phyloP scores from a whole-genome alignment of 495 filamentous ascomycete genomes.

The Talaromyces thailandensis region DNA sequence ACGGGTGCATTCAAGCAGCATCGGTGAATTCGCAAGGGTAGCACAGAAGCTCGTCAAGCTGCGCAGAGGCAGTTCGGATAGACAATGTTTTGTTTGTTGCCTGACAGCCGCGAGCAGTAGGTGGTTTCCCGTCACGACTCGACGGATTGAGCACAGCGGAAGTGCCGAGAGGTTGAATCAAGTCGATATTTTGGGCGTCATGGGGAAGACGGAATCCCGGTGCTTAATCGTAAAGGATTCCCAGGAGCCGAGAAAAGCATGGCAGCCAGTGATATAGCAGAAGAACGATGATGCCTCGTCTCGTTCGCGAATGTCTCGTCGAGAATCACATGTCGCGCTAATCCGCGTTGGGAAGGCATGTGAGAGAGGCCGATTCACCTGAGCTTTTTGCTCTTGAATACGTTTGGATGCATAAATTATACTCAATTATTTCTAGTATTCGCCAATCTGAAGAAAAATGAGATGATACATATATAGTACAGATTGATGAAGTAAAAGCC shows the following conservation, averaged over 20 bases:
- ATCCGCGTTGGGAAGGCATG: not conserved
- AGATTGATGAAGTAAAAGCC: not conserved
- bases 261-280: not conserved
- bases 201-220: not conserved
- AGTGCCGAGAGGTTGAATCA: not conserved
- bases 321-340: conserved; percentile 7
- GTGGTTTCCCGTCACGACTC: not conserved
- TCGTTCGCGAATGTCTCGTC: not conserved
- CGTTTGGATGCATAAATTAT: not conserved
- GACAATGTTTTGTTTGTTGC: conserved; percentile 5
- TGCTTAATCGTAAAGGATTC: not conserved
- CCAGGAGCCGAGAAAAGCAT: not conserved
- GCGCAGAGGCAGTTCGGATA: conserved; percentile 16
- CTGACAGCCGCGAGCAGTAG: not conserved
- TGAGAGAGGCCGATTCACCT: not conserved
- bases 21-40: conserved; percentile 36
- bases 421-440: not conserved
- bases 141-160: not conserved
- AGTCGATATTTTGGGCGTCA: not conserved
- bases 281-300: not conserved
- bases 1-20: conserved; percentile 86
- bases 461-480: not conserved
- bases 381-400: not conserved
- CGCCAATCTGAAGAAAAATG: not conserved
- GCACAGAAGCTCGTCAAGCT: conserved; percentile 35